Percentiles rank a stretch among this genome's conserved stretches.
phyloP scores from a whole-genome alignment of 768 basidiomycete species.

The Hygrocybe coccinea region DNA sequence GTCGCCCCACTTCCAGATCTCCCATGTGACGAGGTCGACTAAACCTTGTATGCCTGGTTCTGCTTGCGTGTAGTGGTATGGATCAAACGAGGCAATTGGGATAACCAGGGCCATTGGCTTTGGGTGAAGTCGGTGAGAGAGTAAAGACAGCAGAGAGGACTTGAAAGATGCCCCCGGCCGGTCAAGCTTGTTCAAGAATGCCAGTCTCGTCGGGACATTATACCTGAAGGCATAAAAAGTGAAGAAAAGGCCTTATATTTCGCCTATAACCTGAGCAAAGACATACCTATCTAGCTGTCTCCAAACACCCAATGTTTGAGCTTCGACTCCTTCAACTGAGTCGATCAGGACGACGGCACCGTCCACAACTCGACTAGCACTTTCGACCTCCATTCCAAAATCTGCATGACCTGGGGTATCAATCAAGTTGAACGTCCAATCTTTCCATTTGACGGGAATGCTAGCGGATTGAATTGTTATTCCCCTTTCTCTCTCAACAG shows the following conservation, averaged over 20 bases:
- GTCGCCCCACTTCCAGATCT: slow-evolving; percentile 69
- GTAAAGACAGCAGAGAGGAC: slow-evolving; percentile 64
- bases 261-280: slow-evolving; percentile 36
- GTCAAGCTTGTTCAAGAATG: slow-evolving; percentile 87
- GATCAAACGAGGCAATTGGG: slow-evolving; percentile 74
- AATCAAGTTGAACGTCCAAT: slow-evolving; percentile 81
- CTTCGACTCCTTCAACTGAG: slow-evolving; percentile 87
- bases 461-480: slow-evolving; percentile 92
- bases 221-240: slow-evolving; percentile 45
- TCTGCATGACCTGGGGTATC: slow-evolving; percentile 92
- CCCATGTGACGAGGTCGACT: slow-evolving; percentile 80
- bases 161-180: slow-evolving; percentile 79
- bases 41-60: slow-evolving; percentile 84
- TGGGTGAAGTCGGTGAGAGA: slow-evolving; percentile 70
- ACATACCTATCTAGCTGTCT: slow-evolving; percentile 72
- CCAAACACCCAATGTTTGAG: slow-evolving; percentile 90
- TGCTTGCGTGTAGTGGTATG: slow-evolving; percentile 57
- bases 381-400: slow-evolving; percentile 96
- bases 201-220: slow-evolving; percentile 67
- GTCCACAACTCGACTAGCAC: slow-evolving; percentile 85
- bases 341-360: slow-evolving; percentile 86
- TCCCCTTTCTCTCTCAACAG: slow-evolving; percentile 83
- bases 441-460: slow-evolving; percentile 81
- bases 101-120: slow-evolving; percentile 66
- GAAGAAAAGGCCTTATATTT: slow-evolving; percentile 3